Conservation (phyloP, 2,329 filamentous ascomycete genomes). For the Ceratocystis lukuohia region DNA sequence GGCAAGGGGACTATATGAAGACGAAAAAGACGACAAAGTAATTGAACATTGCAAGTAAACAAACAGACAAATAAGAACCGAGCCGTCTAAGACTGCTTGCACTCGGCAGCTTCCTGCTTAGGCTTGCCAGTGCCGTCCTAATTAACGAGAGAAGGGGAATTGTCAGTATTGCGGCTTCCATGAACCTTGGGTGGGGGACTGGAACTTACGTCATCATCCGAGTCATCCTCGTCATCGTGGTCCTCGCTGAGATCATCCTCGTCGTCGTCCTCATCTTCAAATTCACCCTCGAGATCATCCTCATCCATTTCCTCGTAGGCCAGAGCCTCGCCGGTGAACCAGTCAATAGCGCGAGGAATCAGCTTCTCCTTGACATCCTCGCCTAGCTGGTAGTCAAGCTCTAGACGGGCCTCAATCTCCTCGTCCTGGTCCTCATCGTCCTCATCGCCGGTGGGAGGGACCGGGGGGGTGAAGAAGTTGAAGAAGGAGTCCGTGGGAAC, state of each 20-base stretch:
- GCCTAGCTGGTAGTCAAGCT: conserved; percentile 95
- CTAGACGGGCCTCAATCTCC: conserved; percentile 93
- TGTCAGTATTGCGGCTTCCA: neutral
- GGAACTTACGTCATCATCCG: conserved; percentile 57
- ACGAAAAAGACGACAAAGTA: conserved; percentile 14
- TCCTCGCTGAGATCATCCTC: conserved; percentile 76
- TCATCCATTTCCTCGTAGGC: conserved; percentile 86
- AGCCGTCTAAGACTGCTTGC: conserved; percentile 71
- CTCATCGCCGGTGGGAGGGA: conserved; percentile 60
- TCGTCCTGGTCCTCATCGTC: conserved; percentile 62
- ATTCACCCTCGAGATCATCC: conserved; percentile 69
- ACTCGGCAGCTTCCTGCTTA: conserved; percentile 88
- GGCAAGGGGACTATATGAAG: neutral
- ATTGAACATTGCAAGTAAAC: neutral
- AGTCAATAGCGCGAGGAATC: conserved; percentile 95
- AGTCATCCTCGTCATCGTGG: conserved; percentile 69
- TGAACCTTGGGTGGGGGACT: conserved; percentile 13
- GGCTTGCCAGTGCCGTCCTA: conserved; percentile 80
- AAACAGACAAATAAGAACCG: neutral
- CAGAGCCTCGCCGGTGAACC: conserved; percentile 97
- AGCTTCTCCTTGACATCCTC: conserved; percentile 99
- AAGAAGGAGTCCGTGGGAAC: conserved; percentile 97
- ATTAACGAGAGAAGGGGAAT: conserved; percentile 5
- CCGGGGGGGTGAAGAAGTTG: conserved; percentile 97
- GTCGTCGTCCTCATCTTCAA: conserved; percentile 87